Conservation (phyloP, 2,329 filamentous ascomycete species). For the Claviceps sp. region DNA sequence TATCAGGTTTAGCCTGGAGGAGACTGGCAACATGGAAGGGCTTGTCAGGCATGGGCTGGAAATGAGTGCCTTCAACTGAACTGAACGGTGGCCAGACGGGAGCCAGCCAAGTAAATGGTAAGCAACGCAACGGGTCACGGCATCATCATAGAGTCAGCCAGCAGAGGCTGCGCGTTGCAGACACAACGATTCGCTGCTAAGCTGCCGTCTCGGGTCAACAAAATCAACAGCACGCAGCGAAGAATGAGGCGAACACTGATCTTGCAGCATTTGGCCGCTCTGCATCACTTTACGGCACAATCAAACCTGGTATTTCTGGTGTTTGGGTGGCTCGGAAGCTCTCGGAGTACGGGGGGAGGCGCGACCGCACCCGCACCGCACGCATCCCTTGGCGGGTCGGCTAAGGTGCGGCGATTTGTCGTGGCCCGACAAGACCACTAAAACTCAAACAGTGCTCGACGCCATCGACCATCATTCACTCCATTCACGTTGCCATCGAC, state of each 20-base stretch:
- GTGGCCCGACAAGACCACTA: slow-evolving; percentile 17
- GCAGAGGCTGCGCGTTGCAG: background rate
- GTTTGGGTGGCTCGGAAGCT: background rate
- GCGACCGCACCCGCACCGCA: background rate
- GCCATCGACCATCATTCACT: slow-evolving; percentile 18
- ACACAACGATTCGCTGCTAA: background rate
- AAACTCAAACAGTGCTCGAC: slow-evolving; percentile 22
- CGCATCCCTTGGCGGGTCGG: slow-evolving; percentile 12
- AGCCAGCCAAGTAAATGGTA: background rate
- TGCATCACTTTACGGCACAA: background rate
- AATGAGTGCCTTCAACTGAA: background rate
- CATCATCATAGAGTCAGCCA: background rate
- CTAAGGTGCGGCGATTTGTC: slow-evolving; percentile 27
- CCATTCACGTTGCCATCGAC: slow-evolving; percentile 22
- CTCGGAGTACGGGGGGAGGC: background rate
- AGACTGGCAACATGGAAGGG: background rate
- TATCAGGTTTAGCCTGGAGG: background rate
- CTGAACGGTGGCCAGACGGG: background rate
- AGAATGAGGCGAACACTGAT: background rate
- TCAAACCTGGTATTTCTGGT: background rate
- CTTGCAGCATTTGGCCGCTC: background rate
- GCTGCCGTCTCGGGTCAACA: too few species aligned
- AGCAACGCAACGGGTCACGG: background rate
- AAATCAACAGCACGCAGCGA: background rate
- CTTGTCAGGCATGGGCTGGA: background rate